Evolutionary conservation across 768 basidiomycete species (phyloP), one percentile per base, ranked within the genome.

Genomic region (Zangia roseola): DNA sequence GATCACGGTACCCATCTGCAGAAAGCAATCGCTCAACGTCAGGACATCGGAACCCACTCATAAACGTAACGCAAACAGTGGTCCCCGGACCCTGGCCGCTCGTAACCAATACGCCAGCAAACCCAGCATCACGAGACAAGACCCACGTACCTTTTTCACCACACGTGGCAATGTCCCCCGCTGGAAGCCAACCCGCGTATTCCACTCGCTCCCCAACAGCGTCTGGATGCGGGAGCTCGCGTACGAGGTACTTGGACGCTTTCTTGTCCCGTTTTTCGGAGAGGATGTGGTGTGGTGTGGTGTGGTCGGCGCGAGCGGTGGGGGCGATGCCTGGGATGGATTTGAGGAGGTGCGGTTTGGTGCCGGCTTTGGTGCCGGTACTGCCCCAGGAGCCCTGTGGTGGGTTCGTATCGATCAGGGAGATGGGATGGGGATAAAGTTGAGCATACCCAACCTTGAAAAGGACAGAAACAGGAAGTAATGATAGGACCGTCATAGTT

Each of bases 231-330:
- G 97, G 97, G 38, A 99, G 69, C 64, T 98, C 94, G 68, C 88
- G 89, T 46, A 93, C 83, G 51, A 84, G 76, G 66, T 94, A 97
- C 70, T 92, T 90, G 14, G 82, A 73, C 0, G 91, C 94, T 66
- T 97, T 97, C 72, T 91, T 92, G 72, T 98, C 95, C 50, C 85
- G 84, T 69, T 88, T 91, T 70, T 99, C 95, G 2, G 91, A 93
- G 60, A 99, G 90, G 73, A 99, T 97, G 62, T 98, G 81, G 64
- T 97, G 86, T 12, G 84, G 78, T 62, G 91, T 91, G 52, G 77
- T 76, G 60, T 84, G 86, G 68, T 99, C 97, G 13, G 87, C 85
- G 37, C 97, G 90, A 40, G 83, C 72, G 16, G 75, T 74, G 0
- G 91, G 87, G 54, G 86, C 83, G 55, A 97, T 74, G 14, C 95